Evolutionary conservation across 2,329 filamentous ascomycete genomes (phyloP).

Genomic region (Allantophomopsis lycopodina): DNA sequence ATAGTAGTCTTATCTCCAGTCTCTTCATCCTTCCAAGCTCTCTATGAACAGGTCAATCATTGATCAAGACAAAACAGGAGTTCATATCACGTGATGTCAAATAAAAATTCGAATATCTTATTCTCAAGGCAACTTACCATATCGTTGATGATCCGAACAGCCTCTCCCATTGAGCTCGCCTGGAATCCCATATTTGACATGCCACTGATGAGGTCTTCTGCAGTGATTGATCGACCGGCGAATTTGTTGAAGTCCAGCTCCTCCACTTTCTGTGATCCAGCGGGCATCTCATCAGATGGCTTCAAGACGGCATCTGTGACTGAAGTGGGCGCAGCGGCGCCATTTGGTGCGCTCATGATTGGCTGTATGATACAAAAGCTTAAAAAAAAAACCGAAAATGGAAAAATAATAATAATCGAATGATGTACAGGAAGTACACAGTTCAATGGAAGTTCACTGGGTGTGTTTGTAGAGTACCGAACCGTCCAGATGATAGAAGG

Average conservation of each 20-base stretch:
- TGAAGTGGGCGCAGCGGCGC: constrained; percentile 34
- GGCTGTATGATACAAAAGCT: too few relatives aligned
- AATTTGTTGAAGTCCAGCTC: constrained; percentile 88
- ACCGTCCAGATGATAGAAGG: too few relatives aligned
- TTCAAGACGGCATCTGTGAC: constrained; percentile 76
- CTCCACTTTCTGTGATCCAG: constrained; percentile 65
- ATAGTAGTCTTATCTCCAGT: constrained; percentile 75
- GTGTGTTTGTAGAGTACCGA: too few relatives aligned
- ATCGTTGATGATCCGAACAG: constrained; percentile 81
- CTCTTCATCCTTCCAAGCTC: constrained; percentile 69
- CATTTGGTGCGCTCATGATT: constrained; percentile 3
- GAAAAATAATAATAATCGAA: too few relatives aligned
- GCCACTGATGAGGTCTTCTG: constrained; percentile 66
- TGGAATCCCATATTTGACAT: constrained; percentile 85
- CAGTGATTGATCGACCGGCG: constrained; percentile 62
- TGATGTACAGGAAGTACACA: too few relatives aligned
- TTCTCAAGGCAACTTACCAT: constrained; percentile 48
- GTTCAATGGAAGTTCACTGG: too few relatives aligned
- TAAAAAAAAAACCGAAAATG: too few relatives aligned
- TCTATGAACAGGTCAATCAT: constrained; percentile 28
- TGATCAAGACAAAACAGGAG: constrained; percentile 9
- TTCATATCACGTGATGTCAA: neutral
- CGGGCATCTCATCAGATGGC: constrained; percentile 68
- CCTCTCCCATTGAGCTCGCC: constrained; percentile 69
- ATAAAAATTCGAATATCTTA: neutral